Percentiles rank a stretch among this genome's conserved stretches.
Conservation (phyloP, 352 stramenopile species). For the Phytophthora kernoviae region DNA sequence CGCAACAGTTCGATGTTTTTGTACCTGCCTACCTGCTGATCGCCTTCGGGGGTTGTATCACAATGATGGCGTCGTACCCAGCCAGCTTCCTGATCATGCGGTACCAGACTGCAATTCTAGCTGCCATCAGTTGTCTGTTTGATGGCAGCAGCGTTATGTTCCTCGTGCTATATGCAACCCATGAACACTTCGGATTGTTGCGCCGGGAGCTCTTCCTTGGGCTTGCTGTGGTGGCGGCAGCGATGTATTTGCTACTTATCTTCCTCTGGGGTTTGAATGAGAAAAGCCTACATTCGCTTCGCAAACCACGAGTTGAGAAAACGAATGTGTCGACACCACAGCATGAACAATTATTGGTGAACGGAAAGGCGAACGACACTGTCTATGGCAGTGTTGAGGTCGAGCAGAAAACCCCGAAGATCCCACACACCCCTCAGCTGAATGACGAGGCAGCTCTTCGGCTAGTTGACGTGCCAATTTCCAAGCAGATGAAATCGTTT, state of each 20-base stretch:
- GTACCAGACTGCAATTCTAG: slow-evolving; percentile 79
- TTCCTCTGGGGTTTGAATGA: slow-evolving; percentile 84
- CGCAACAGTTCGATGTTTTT: slow-evolving; percentile 76
- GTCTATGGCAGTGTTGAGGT: slow-evolving; percentile 32
- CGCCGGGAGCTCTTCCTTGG: slow-evolving; percentile 56
- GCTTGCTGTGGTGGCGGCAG: slow-evolving; percentile 44
- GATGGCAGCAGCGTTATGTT: slow-evolving; percentile 80
- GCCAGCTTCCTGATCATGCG: slow-evolving; percentile 75
- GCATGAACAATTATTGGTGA: slow-evolving; percentile 36
- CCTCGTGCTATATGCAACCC: slow-evolving; percentile 63
- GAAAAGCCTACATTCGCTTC: slow-evolving; percentile 39
- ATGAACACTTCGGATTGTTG: slow-evolving; percentile 50
- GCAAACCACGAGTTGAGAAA: slow-evolving; percentile 16
- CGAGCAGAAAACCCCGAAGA: slow-evolving; percentile 18
- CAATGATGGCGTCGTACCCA: slow-evolving; percentile 83
- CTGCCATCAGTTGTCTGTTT: slow-evolving; percentile 79
- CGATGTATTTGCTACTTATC: slow-evolving; percentile 67
- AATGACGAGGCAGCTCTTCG: slow-evolving; percentile 30
- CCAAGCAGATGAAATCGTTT: slow-evolving; percentile 74
- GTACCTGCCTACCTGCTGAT: slow-evolving; percentile 70
- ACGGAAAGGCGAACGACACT: slow-evolving; percentile 18
- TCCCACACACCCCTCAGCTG: slow-evolving; percentile 11
- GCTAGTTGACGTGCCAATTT: slow-evolving; percentile 62
- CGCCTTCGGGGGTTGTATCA: slow-evolving; percentile 75
- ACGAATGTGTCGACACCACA: slow-evolving; percentile 20